phyloP scores from a whole-genome alignment of 2,329 filamentous ascomycete genomes.

The Neofusicoccum sp. region DNA sequence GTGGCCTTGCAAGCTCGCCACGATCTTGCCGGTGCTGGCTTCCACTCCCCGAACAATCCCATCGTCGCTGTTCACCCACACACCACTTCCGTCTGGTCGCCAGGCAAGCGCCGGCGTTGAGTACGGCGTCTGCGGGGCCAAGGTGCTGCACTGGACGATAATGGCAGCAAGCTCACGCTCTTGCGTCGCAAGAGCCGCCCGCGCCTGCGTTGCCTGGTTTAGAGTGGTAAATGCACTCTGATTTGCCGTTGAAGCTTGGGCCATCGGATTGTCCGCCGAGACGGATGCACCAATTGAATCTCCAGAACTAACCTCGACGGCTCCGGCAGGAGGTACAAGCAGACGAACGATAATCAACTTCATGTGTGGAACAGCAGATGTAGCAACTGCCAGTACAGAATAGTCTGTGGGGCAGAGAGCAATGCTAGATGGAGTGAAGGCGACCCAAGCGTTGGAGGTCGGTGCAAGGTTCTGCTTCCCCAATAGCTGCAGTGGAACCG shows the following conservation, averaged over 20 bases:
- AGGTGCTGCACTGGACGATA: conserved; percentile 60
- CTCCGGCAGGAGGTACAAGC: conserved; percentile 49
- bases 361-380: conserved; percentile 63
- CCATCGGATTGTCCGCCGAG: not conserved
- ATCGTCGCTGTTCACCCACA: conserved; percentile 69
- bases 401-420: conserved; percentile 59
- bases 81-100: conserved; percentile 62
- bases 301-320: not conserved
- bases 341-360: conserved; percentile 63
- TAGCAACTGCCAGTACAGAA: conserved; percentile 60
- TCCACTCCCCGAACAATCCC: conserved; percentile 64
- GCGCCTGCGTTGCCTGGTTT: conserved; percentile 56
- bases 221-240: conserved; percentile 23
- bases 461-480: conserved; percentile 64
- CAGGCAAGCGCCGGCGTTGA: conserved; percentile 64
- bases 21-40: conserved; percentile 59
- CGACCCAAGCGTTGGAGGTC: conserved; percentile 65
- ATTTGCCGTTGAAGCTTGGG: not conserved
- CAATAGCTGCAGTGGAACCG: conserved; percentile 43
- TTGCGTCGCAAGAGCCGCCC: conserved; percentile 54
- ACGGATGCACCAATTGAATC: not conserved
- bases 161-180: conserved; percentile 63
- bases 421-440: conserved; percentile 63
- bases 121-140: conserved; percentile 66
- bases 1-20: conserved; percentile 56